These are phyloP conservation scores for Liquidambar formosana DNA, from an alignment of 164 flowering plant species.

Conservation along the genomic window DNA sequence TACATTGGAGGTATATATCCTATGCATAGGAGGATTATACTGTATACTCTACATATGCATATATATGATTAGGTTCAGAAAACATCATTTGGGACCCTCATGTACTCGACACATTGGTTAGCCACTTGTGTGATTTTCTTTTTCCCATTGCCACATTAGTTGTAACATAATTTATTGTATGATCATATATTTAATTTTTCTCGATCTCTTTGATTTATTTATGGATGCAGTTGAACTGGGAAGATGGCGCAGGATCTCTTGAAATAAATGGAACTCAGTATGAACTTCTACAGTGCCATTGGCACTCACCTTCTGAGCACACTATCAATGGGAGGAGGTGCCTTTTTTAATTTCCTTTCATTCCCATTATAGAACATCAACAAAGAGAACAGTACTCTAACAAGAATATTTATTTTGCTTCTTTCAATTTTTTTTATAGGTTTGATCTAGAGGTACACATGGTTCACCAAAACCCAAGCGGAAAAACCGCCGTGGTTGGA, in stretches of 20 bases:
- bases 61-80: no score
- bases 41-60: no score
- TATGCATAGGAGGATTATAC: no score
- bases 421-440: constrained; percentile 17
- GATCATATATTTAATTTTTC: background rate
- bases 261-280: constrained; percentile 37
- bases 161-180: no score
- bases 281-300: constrained; percentile 41
- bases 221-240: constrained; percentile 41
- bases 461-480: constrained; percentile 47
- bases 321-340: constrained; percentile 46
- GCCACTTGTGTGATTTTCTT: no score
- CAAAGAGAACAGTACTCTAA: no score
- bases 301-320: constrained; percentile 72
- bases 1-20: no score
- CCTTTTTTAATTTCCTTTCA: background rate
- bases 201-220: background rate
- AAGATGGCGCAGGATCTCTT: constrained; percentile 35
- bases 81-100: no score
- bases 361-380: background rate
- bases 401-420: background rate
- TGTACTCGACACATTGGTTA: no score
- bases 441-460: constrained; percentile 54
- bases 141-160: no score
- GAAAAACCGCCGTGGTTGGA: constrained; percentile 49